Evolutionary conservation across 345 rosid species (phyloP).

Genomic region (Brassica rapa): DNA sequence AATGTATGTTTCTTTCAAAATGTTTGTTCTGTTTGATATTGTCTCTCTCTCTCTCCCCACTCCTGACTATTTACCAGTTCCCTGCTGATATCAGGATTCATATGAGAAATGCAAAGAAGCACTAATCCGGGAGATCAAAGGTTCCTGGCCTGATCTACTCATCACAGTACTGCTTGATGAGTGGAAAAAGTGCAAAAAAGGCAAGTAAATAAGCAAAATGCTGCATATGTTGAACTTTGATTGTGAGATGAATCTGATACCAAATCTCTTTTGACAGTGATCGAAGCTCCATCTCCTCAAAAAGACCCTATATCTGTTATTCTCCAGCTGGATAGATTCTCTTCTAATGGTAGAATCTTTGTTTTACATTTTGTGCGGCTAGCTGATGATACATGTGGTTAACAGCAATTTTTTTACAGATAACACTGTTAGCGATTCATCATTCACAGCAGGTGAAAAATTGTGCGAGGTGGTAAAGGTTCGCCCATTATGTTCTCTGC

Average conservation of each 20-base stretch:
- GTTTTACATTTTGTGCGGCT: not conserved
- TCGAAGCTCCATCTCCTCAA: conserved; percentile 83
- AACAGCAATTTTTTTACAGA: conserved; percentile 44
- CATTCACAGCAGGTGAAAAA: conserved; percentile 70
- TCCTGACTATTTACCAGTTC: not conserved
- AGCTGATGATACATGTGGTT: conserved; percentile 26
- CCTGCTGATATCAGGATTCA: conserved; percentile 55
- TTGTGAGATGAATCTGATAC: conserved; percentile 26
- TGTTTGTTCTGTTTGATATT: conserved; percentile 1
- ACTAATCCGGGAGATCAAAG: conserved; percentile 64
- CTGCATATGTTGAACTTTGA: conserved; percentile 10
- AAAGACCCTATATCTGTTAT: conserved; percentile 83
- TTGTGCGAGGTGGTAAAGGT: conserved; percentile 91
- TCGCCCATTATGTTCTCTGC: conserved; percentile 34
- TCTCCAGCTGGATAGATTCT: conserved; percentile 53
- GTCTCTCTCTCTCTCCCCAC: not conserved
- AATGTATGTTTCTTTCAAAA: conserved; percentile 49
- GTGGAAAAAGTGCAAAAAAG: conserved; percentile 97
- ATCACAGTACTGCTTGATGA: conserved; percentile 69
- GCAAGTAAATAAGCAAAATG: conserved; percentile 41
- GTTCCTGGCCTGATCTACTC: conserved; percentile 87
- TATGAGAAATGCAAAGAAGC: conserved; percentile 57
- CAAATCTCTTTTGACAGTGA: conserved; percentile 50
- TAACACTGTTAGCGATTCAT: conserved; percentile 59
- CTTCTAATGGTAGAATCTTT: conserved; percentile 58